Evolutionary conservation across 2,329 filamentous ascomycete species (phyloP).

Genomic region (Scortechinia acanthostroma): DNA sequence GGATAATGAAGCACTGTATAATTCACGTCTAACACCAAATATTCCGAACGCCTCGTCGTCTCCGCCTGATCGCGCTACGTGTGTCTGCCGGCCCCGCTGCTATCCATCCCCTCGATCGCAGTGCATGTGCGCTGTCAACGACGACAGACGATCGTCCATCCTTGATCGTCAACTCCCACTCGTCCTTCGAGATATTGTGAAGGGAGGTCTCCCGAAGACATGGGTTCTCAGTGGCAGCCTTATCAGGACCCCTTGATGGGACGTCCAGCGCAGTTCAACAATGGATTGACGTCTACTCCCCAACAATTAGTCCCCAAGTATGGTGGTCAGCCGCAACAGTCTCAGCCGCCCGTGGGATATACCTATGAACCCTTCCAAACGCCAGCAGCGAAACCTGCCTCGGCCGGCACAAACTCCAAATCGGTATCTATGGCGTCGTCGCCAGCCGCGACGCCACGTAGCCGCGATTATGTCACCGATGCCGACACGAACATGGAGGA

Average conservation of each 20-base stretch:
- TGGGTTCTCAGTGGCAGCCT: slow-evolving; percentile 1
- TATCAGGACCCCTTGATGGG: slow-evolving; percentile 2
- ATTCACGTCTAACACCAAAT: no score
- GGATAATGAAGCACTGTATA: no score
- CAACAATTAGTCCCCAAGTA: not conserved
- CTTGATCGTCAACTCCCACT: no score
- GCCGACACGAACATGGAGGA: not conserved
- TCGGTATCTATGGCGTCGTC: not conserved
- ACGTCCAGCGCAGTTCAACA: not conserved
- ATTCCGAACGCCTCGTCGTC: no score
- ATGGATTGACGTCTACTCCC: not conserved
- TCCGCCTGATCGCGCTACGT: not conserved
- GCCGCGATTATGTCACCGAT: not conserved
- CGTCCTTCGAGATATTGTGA: no score
- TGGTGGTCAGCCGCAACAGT: not conserved
- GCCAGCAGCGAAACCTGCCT: not conserved
- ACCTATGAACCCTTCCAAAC: not conserved
- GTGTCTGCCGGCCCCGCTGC: not conserved
- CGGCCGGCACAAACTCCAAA: not conserved
- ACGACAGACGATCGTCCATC: no score
- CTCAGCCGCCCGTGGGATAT: not conserved
- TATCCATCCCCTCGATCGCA: no score
- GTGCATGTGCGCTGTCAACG: no score
- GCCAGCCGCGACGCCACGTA: not conserved
- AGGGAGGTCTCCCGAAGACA: no score